Conservation (phyloP, 2,329 filamentous ascomycete genomes). For the Cryphonectria japonica region DNA sequence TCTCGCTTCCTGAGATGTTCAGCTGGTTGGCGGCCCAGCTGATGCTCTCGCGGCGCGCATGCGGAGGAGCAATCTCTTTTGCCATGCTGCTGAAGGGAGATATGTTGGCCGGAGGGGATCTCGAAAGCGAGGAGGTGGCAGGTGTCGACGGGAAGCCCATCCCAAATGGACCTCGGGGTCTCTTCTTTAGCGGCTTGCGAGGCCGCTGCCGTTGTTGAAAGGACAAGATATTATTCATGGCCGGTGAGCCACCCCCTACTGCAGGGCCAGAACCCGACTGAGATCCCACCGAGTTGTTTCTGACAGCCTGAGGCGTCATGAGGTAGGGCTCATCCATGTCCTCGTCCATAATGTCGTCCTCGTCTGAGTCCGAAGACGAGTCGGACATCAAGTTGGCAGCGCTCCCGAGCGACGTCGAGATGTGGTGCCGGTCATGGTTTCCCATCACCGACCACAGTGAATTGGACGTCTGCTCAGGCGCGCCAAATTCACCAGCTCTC, state of each 20-base stretch:
- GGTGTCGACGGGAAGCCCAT: conserved; percentile 53
- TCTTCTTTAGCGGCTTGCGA: conserved; percentile 66
- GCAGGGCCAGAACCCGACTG: conserved; percentile 34
- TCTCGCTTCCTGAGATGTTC: conserved; percentile 80
- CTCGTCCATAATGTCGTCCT: conserved; percentile 72
- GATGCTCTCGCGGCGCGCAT: conserved; percentile 80
- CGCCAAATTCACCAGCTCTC: conserved; percentile 52
- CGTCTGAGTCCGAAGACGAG: conserved; percentile 73
- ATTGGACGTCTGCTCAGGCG: conserved; percentile 67
- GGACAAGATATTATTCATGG: conserved; percentile 76
- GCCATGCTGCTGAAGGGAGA: conserved; percentile 37
- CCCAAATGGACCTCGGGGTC: conserved; percentile 50
- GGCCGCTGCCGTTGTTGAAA: conserved; percentile 79
- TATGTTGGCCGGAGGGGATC: conserved; percentile 68
- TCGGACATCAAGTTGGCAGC: conserved; percentile 76
- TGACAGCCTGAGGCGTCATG: conserved; percentile 78
- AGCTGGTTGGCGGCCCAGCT: conserved; percentile 89
- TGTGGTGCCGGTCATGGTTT: conserved; percentile 68
- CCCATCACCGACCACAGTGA: conserved; percentile 74
- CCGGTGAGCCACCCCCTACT: conserved; percentile 67
- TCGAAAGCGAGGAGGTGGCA: conserved; percentile 55
- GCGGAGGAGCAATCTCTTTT: conserved; percentile 43
- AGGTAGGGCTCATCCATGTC: conserved; percentile 80
- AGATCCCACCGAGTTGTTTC: conserved; percentile 45
- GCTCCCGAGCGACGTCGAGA: conserved; percentile 78